A percentile compares a stretch with the other conserved stretches of the same genome.
Conservation (phyloP, 1,284 basidiomycete genomes). For the Phylloporus sp. region DNA sequence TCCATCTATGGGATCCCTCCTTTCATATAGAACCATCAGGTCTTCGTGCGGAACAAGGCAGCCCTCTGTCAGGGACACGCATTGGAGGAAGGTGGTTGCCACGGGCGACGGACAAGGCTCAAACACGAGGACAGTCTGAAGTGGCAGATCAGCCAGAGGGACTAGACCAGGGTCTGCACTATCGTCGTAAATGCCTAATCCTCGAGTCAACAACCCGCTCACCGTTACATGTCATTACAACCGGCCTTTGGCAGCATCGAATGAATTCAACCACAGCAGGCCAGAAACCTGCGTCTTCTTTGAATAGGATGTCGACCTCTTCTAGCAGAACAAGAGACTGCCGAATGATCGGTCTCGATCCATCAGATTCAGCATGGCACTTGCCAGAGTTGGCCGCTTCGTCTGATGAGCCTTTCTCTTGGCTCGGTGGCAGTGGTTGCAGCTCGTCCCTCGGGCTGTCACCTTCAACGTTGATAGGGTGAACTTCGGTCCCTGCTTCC, state of each 20-base stretch:
- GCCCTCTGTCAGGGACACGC: conserved; percentile 65
- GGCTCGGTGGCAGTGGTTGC: conserved; percentile 1
- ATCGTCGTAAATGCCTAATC: conserved; percentile 15
- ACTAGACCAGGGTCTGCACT: conserved; percentile 70
- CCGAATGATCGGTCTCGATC: conserved; percentile 40
- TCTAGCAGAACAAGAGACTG: conserved; percentile 96
- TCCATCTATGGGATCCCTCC: conserved; percentile 19
- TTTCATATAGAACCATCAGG: conserved; percentile 46
- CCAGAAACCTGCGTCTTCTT: conserved; percentile 94
- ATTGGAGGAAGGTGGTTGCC: conserved; percentile 75
- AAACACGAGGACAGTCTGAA: conserved; percentile 78
- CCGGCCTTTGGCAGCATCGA: conserved; percentile 80
- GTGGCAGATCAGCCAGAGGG: conserved; percentile 72
- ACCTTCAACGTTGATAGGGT: conserved; percentile 27
- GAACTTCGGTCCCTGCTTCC: conserved; percentile 21
- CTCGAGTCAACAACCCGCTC: conserved; percentile 32
- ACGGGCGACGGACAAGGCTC: conserved; percentile 58
- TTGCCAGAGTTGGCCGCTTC: conserved; percentile 4
- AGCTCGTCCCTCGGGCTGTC: conserved; percentile 9
- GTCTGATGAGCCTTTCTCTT: conserved; percentile 1
- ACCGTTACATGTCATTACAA: conserved; percentile 95
- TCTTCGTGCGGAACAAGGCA: conserved; percentile 44
- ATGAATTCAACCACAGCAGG: conserved; percentile 80
- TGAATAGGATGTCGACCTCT: conserved; percentile 94
- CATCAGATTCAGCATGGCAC: conserved; percentile 22